Conservation (phyloP, 1,284 basidiomycete genomes). For the Porogramme epimiltina region DNA sequence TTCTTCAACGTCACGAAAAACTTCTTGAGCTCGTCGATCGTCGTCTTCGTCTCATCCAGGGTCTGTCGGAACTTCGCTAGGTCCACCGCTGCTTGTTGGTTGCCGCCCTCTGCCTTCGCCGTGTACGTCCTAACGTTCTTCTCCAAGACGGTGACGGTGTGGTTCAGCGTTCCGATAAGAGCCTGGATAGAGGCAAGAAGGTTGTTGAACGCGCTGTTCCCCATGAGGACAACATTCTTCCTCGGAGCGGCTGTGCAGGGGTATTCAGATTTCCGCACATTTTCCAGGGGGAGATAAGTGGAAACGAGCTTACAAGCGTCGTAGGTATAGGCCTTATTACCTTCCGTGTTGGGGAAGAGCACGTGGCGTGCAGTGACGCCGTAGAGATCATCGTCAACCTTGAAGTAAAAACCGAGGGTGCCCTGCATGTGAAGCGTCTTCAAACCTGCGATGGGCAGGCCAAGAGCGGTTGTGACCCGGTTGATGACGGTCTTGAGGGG, state of each 20-base stretch:
- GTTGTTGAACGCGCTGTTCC: neutral
- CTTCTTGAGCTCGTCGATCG: neutral
- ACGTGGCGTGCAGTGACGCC: neutral
- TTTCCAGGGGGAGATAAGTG: neutral
- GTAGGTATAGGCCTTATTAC: neutral
- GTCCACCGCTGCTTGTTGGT: neutral
- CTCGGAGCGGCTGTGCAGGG: neutral
- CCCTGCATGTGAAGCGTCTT: slow-evolving; percentile 31
- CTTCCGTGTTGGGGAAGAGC: neutral
- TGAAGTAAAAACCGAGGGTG: slow-evolving; percentile 18
- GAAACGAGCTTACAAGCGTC: neutral
- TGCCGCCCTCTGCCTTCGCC: neutral
- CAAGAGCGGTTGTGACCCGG: slow-evolving; percentile 34
- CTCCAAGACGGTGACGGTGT: neutral
- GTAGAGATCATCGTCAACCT: neutral
- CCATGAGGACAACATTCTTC: neutral
- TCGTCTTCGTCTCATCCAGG: neutral
- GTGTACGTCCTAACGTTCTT: neutral
- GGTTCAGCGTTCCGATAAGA: neutral
- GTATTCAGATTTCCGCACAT: neutral
- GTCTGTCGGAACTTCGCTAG: neutral
- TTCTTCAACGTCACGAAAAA: neutral
- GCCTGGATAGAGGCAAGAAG: neutral
- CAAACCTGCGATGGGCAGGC: slow-evolving; percentile 32
- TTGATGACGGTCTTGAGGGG: slow-evolving; percentile 38